Conservation (phyloP, 768 basidiomycete species). For the Boletus insuetus region DNA sequence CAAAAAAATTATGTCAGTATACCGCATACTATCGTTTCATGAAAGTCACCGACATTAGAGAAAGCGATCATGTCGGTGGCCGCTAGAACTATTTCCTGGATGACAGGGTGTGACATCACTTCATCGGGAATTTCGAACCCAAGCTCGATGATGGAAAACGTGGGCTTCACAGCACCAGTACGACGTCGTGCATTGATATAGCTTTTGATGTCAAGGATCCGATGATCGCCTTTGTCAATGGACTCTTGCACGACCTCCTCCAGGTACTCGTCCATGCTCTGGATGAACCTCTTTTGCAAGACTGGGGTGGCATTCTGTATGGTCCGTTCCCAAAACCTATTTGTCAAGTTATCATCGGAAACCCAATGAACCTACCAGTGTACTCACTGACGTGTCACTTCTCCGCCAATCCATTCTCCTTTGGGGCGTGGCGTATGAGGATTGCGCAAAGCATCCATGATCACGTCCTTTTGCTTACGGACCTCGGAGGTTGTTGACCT, state of each 20-base stretch:
- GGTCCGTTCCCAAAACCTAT: constrained; percentile 17
- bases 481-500: constrained; percentile 31
- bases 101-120: constrained; percentile 38
- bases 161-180: constrained; percentile 40
- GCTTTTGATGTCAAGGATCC: constrained; percentile 37
- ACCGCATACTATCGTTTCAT: background rate
- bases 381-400: constrained; percentile 17
- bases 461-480: constrained; percentile 18
- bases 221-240: constrained; percentile 32
- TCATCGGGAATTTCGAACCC: constrained; percentile 39
- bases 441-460: constrained; percentile 21
- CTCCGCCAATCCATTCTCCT: constrained; percentile 20
- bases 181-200: constrained; percentile 42
- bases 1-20: background rate
- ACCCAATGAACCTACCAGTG: background rate
- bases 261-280: constrained; percentile 35
- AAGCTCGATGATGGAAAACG: constrained; percentile 36
- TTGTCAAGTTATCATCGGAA: background rate
- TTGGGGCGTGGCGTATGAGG: constrained; percentile 6
- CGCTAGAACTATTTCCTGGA: constrained; percentile 29
- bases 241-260: constrained; percentile 42
- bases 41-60: background rate
- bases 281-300: constrained; percentile 34
- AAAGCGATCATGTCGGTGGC: constrained; percentile 37
- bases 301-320: constrained; percentile 2